Conservation (phyloP, 768 basidiomycete genomes). For the Naganishia kalamii region DNA sequence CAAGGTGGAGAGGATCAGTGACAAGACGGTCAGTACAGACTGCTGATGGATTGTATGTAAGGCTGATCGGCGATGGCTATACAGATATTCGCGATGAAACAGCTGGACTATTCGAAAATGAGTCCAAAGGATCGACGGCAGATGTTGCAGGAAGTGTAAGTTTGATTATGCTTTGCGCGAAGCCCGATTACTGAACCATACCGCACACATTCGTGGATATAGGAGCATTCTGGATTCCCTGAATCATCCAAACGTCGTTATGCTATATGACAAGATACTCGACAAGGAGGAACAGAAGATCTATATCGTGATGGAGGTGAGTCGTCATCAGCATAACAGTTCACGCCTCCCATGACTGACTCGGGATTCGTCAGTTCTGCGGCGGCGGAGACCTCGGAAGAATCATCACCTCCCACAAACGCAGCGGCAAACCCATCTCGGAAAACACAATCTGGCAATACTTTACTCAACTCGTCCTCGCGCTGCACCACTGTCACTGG, state of each 20-base stretch:
- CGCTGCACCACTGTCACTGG: slow-evolving; percentile 87
- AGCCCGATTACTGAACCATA: background rate
- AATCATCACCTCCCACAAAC: slow-evolving; percentile 61
- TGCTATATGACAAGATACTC: slow-evolving; percentile 54
- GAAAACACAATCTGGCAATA: slow-evolving; percentile 96
- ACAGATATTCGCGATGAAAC: slow-evolving; percentile 63
- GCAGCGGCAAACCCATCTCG: slow-evolving; percentile 60
- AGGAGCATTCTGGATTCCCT: slow-evolving; percentile 96
- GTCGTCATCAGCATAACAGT: slow-evolving; percentile 12
- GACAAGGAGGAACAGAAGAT: slow-evolving; percentile 84
- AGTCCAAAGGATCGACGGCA: slow-evolving; percentile 91
- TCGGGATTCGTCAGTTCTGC: slow-evolving; percentile 57
- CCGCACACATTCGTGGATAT: background rate
- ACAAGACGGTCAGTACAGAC: slow-evolving; percentile 63
- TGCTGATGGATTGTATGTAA: background rate
- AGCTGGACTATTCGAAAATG: slow-evolving; percentile 97
- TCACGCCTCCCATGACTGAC: background rate
- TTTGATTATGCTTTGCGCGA: slow-evolving; percentile 23
- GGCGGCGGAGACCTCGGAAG: slow-evolving; percentile 89
- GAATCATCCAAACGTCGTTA: slow-evolving; percentile 91
- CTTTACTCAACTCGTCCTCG: slow-evolving; percentile 84
- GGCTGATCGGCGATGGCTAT: background rate
- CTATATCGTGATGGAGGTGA: slow-evolving; percentile 90
- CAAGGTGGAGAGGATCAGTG: slow-evolving; percentile 77
- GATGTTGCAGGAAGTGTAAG: slow-evolving; percentile 95